Base-by-base conservation (phyloP, 192 early-diverging fungal species). In the Spizellomyces punctatus region DNA sequence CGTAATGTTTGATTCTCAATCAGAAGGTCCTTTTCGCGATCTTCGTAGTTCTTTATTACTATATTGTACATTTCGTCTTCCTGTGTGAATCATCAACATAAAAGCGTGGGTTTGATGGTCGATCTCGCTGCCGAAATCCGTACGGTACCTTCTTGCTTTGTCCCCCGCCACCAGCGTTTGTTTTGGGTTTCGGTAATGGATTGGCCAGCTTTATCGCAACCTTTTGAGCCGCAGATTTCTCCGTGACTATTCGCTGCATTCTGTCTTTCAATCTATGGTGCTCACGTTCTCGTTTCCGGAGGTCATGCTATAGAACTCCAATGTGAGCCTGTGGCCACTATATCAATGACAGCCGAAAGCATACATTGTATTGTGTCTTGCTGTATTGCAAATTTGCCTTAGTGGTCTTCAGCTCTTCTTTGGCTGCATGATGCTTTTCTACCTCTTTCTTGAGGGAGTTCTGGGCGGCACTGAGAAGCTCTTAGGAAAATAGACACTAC, bases 21-120 rank as follows among this genome's bases (percentile, higher is more conserved):
- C 48, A 84, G 7, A 10, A 83, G 45, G 46, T 79, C 76, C 57
- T 74, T 54, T 47, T 84, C 81, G 6, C 83, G 76, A 19, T 83
- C 80, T 66, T 86, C 85, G 61, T 76, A 75, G 57, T 64, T 76
- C 8, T 46, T 43, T 46, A 81, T 66, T 2, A 81, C 77, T n/a
- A 76, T 55, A 9, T 52, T 60, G 66, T 78, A 79, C 64, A 81
- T 71, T 9, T 64, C 63, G 9, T 72, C 76, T 12, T 76, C 63
- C 57, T 76, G 9, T 54, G 4, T n/a, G 17, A 4, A 54, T 36
- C 27, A 36, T 36, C 27, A 3, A 36, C 3, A 36, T 6, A n/a
- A 0, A 46, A 17, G 12, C 5, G 7, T 22, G 16, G 12, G 2
- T 62, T 73, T 2, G 17, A 27, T 2, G 45, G 12, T 27, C 22